A percentile compares a stretch with the other conserved stretches of the same genome.
Conservation (phyloP, 805 yeast species). For the Metschnikowia arizonensis region DNA sequence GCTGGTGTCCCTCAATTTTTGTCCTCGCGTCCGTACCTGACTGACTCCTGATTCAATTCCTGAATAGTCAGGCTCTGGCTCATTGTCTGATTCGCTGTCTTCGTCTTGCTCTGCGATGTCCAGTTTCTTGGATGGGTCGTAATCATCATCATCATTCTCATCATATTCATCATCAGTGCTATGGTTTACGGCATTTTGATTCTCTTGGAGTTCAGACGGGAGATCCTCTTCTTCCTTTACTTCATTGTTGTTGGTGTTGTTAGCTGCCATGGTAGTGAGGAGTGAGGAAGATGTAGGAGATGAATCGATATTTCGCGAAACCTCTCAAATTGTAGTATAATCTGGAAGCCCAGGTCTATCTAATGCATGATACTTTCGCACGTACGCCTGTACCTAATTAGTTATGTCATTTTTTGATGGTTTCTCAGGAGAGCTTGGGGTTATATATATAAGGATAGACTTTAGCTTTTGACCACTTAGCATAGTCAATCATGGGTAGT, state of each 20-base stretch:
- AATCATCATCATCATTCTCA: conserved; percentile 59
- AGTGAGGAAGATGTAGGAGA: not conserved
- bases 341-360: not conserved
- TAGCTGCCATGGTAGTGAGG: not conserved
- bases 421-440: too few relatives aligned
- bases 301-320: not conserved
- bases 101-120: conserved; percentile 7
- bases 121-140: conserved; percentile 38
- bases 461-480: too few relatives aligned
- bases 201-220: not conserved
- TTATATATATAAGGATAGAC: too few relatives aligned
- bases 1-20: conserved; percentile 42
- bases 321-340: not conserved
- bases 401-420: too few relatives aligned
- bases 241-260: not conserved
- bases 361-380: too few relatives aligned
- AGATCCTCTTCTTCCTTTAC: not conserved
- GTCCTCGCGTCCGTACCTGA: conserved; percentile 66
- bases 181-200: not conserved
- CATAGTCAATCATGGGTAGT: too few relatives aligned
- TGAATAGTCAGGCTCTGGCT: conserved; percentile 36
- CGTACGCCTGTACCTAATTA: too few relatives aligned
- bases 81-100: conserved; percentile 19
- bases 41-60: conserved; percentile 52
- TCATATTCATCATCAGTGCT: conserved; percentile 38